These are phyloP conservation scores for Pythium phragmiticola DNA, from an alignment of 352 stramenopile species.

Conservation along the genomic window DNA sequence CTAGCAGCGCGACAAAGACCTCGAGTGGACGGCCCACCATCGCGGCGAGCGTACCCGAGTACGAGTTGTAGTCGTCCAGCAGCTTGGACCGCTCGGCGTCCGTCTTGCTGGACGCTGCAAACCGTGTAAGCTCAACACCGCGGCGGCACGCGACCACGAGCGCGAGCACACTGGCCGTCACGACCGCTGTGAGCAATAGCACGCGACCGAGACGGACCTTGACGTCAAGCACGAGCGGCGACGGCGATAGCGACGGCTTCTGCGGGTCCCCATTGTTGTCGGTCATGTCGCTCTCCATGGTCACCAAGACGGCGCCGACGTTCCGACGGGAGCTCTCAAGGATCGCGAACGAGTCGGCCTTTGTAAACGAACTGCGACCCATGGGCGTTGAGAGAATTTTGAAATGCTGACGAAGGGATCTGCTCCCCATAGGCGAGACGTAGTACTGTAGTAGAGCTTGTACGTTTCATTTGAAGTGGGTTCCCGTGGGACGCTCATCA, in stretches of 20 bases:
- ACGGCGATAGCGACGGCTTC: neutral
- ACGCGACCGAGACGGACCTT: neutral
- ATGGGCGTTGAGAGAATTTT: no score
- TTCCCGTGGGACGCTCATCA: no score
- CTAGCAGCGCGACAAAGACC: conserved; percentile 2
- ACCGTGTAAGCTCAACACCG: conserved; percentile 17
- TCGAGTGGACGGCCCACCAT: conserved; percentile 1
- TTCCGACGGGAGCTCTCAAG: neutral
- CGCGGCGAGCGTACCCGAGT: conserved; percentile 2
- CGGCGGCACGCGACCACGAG: neutral
- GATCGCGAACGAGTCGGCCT: neutral
- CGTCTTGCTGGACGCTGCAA: neutral
- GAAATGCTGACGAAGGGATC: no score
- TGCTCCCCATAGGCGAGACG: no score
- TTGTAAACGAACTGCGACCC: neutral
- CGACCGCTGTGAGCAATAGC: no score
- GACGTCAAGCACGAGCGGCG: neutral
- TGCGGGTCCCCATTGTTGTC: neutral
- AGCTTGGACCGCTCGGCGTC: conserved; percentile 3
- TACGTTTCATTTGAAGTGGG: no score
- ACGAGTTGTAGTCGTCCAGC: conserved; percentile 25
- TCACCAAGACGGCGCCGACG: neutral
- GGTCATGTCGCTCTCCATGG: neutral
- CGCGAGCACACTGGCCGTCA: neutral
- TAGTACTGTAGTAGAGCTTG: no score